Conservation (phyloP, 257 asterid species). For the Solanum pennellii region DNA sequence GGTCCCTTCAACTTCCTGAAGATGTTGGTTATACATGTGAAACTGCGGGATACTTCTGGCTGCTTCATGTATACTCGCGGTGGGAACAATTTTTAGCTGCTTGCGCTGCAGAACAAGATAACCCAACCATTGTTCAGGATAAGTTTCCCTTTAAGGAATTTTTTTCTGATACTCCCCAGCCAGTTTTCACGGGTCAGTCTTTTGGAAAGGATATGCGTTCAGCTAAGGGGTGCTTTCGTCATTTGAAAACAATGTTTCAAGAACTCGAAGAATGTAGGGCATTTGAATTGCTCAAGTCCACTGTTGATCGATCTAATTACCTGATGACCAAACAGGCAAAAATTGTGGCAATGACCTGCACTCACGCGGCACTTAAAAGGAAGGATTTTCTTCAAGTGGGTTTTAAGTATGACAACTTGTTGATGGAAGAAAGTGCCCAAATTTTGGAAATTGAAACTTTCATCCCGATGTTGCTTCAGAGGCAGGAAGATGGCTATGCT, state of each 20-base stretch:
- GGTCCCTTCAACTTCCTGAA: constrained; percentile 83
- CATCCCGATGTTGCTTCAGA: constrained; percentile 94
- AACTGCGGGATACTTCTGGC: constrained; percentile 96
- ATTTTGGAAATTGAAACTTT: constrained; percentile 97
- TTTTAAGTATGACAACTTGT: constrained; percentile 85
- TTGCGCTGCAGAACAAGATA: constrained; percentile 56
- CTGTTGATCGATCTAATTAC: constrained; percentile 84
- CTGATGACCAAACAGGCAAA: constrained; percentile 98
- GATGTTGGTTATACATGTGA: constrained; percentile 98
- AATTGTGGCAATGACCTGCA: constrained; percentile 98
- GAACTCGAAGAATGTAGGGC: constrained; percentile 99
- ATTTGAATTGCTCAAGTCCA: constrained; percentile 93
- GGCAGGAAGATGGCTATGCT: constrained; percentile 99
- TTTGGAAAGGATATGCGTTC: constrained; percentile 82
- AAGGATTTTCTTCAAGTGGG: constrained; percentile 91
- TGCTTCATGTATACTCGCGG: constrained; percentile 94
- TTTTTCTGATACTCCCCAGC: constrained; percentile 68
- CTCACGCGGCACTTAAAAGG: constrained; percentile 97
- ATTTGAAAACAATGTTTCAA: constrained; percentile 87
- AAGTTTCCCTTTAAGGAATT: constrained; percentile 92
- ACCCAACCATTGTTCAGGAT: constrained; percentile 61
- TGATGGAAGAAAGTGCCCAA: constrained; percentile 99
- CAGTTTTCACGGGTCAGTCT: constrained; percentile 61
- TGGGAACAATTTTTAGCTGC: constrained; percentile 91
- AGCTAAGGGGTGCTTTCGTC: constrained; percentile 91